A percentile compares a stretch with the other conserved stretches of the same genome.
These are phyloP conservation scores for Rhamnella rubrinervis DNA, from an alignment of 331 rosid species.

Conservation along the genomic window DNA sequence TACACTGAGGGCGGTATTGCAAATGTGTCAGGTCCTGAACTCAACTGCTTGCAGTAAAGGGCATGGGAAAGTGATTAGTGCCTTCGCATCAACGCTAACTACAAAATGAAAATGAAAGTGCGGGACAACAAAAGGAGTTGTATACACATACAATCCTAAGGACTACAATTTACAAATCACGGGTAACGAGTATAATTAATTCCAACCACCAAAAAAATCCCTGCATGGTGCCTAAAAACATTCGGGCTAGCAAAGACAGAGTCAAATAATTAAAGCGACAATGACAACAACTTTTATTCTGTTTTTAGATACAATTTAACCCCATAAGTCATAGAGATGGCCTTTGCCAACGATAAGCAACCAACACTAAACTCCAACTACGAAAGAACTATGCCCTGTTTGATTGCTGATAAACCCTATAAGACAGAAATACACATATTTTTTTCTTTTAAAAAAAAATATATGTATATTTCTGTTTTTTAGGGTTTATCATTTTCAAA, in stretches of 20 bases:
- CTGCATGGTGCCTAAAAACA: not conserved
- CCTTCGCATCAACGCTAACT: not conserved
- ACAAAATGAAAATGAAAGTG: not conserved
- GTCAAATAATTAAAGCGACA: not conserved
- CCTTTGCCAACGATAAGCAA: not conserved
- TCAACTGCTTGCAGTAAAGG: constrained; percentile 19
- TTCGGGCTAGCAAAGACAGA: not conserved
- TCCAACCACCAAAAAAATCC: not conserved
- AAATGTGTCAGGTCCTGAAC: constrained; percentile 25
- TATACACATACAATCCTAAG: too few relatives aligned
- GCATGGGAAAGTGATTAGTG: not conserved
- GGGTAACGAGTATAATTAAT: too few relatives aligned
- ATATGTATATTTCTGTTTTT: too few relatives aligned
- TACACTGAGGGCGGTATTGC: constrained; percentile 23
- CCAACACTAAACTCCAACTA: not conserved
- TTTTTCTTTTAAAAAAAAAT: not conserved
- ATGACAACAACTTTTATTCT: not conserved
- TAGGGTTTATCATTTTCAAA: too few relatives aligned
- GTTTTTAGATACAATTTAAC: not conserved
- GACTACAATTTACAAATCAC: too few relatives aligned
- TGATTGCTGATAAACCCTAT: not conserved
- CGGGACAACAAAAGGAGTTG: not conserved
- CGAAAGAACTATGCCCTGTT: not conserved
- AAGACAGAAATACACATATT: not conserved
- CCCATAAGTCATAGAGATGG: not conserved